Evolutionary conservation across 2,329 filamentous ascomycete species (phyloP), one percentile per base, ranked within the genome.

Genomic region (Talaromyces piceae): DNA sequence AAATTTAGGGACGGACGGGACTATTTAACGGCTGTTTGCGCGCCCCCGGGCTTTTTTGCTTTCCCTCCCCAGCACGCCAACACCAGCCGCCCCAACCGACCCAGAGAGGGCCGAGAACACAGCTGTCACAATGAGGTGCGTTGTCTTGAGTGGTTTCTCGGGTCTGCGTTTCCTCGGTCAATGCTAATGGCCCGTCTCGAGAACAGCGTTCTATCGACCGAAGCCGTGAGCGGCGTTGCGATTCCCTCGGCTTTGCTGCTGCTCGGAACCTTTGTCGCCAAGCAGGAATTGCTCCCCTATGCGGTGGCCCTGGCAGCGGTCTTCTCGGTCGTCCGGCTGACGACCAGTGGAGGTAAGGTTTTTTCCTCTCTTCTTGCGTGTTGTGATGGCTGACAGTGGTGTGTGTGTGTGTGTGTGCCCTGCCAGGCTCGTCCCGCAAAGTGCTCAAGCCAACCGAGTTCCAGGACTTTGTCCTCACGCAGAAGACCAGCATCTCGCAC

Each of bases 401-500:
- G n/a, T n/a, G n/a, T n/a, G n/a, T n/a, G n/a, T n/a, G n/a, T n/a
- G n/a, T n/a, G n/a, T n/a, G n/a, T n/a, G n/a, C n/a, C n/a, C n/a
- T n/a, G n/a, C n/a, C 68, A 90, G 88, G 83, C 67, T 78, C 33
- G 7, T 37, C 83, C 56, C 83, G 85, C 70, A 90, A 88, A 72
- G 84, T 93, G 58, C 81, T 98, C 61, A 91, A 91, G 75, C 89
- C 91, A 27, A 83, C 84, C 60, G 78, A 79, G 47, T 96, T 95
- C 80, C 90, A 96, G 70, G 82, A 95, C 53, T 96, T 96, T 67
- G 85, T 88, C 68, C 84, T 98, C 61, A 85, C 87, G 71, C 88
- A 97, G 73, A 97, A 96, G 82, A 97, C 86, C 12, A 80, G 94
- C 59, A 85, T 97, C 64, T 95, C 91, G 27, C 93, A 97, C 82